Evolutionary conservation across 768 basidiomycete genomes (phyloP).

Genomic region (Termitomyces sp.): DNA sequence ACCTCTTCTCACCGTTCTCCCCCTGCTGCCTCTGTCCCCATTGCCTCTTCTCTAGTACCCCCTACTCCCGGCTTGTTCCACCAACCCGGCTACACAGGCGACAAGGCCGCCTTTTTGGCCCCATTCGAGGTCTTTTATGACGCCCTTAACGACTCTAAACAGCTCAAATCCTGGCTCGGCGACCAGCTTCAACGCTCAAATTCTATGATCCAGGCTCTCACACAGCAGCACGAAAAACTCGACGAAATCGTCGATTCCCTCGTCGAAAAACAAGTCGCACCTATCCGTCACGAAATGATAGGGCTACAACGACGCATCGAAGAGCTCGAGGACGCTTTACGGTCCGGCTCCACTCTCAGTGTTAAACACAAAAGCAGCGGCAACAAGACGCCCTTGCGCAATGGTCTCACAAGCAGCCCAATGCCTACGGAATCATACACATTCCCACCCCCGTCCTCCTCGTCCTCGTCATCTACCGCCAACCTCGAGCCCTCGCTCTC

Average conservation of each 20-base stretch:
- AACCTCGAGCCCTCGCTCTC: conserved; percentile 7
- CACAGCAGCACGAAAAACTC: conserved; percentile 59
- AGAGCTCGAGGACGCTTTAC: conserved; percentile 52
- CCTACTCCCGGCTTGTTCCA: conserved; percentile 61
- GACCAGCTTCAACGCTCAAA: conserved; percentile 68
- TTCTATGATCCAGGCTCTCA: conserved; percentile 41
- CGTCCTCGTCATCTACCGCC: not conserved
- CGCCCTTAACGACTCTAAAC: conserved; percentile 72
- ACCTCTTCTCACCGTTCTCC: conserved; percentile 43
- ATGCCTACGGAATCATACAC: conserved; percentile 35
- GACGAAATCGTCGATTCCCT: conserved; percentile 30
- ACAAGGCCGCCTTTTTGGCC: conserved; percentile 72
- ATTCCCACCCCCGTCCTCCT: conserved; percentile 24
- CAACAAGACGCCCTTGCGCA: conserved; percentile 28
- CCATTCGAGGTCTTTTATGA: conserved; percentile 86
- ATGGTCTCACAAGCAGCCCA: conserved; percentile 25
- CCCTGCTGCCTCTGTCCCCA: conserved; percentile 60
- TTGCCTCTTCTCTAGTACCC: conserved; percentile 58
- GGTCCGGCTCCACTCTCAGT: too few species aligned
- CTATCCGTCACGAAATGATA: conserved; percentile 56
- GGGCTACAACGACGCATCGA: conserved; percentile 59
- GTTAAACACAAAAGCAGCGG: conserved; percentile 17
- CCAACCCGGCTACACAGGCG: conserved; percentile 36
- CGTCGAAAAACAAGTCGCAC: conserved; percentile 54
- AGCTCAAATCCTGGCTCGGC: conserved; percentile 70